These are phyloP conservation scores for Chrysanthemum lavandulifolium DNA, from an alignment of 129 eudicot genomes.

Conservation along the genomic window DNA sequence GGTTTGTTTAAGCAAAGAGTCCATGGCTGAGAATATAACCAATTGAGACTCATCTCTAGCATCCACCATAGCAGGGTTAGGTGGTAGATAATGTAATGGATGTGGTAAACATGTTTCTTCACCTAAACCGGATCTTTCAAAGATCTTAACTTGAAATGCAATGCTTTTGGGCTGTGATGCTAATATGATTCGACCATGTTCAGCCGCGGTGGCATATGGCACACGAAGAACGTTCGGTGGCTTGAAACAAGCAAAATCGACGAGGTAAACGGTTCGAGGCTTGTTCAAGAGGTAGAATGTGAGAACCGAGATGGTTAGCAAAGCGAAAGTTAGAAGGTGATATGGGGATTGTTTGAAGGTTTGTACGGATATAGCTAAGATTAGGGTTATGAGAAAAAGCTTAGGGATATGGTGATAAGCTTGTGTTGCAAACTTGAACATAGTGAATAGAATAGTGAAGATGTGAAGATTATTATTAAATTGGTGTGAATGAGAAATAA, in stretches of 20 bases:
- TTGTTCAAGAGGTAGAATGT: conserved; percentile 46
- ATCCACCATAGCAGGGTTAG: conserved; percentile 38
- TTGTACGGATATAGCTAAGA: conserved; percentile 29
- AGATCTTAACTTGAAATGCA: conserved; percentile 50
- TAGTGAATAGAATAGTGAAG: conserved; percentile 24
- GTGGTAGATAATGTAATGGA: conserved; percentile 53
- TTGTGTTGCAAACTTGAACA: conserved; percentile 44
- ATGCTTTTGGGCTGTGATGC: conserved; percentile 52
- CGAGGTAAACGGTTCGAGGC: conserved; percentile 54
- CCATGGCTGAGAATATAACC: conserved; percentile 59
- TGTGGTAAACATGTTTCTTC: conserved; percentile 72
- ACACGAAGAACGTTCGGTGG: conserved; percentile 47
- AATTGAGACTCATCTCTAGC: conserved; percentile 58
- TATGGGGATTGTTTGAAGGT: conserved; percentile 34
- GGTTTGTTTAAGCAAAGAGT: conserved; percentile 48
- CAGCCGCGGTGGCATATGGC: conserved; percentile 50
- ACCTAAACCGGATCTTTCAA: conserved; percentile 70
- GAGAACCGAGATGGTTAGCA: conserved; percentile 32
- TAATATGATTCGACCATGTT: conserved; percentile 42
- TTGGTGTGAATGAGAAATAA: background rate
- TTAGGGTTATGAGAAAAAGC: conserved; percentile 37
- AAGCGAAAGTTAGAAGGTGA: conserved; percentile 24
- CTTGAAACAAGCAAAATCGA: conserved; percentile 71
- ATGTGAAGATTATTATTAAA: background rate
- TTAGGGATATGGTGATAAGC: conserved; percentile 39